These are phyloP conservation scores for Evernia prunastri DNA, from an alignment of 495 filamentous ascomycete species.

Conservation along the genomic window DNA sequence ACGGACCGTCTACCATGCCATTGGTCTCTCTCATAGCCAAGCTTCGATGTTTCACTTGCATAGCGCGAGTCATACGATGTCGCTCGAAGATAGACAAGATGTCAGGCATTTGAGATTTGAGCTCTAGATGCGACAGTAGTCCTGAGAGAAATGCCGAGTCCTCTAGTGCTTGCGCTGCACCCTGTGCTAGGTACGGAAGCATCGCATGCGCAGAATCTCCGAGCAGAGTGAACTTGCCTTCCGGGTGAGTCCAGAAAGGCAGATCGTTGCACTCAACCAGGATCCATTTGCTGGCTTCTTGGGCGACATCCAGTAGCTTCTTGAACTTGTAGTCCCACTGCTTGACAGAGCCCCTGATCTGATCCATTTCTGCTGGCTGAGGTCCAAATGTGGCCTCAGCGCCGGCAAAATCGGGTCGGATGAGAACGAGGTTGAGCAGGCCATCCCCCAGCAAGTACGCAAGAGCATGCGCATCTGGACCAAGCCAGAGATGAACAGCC, in stretches of 20 bases:
- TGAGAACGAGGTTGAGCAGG: conserved; percentile 53
- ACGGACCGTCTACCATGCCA: conserved; percentile 46
- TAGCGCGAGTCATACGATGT: conserved; percentile 43
- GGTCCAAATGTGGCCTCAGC: conserved; percentile 48
- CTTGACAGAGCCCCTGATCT: conserved; percentile 55
- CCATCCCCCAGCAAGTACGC: conserved; percentile 48
- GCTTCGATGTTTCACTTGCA: conserved; percentile 43
- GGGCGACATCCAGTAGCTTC: conserved; percentile 44
- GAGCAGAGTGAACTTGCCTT: conserved; percentile 50
- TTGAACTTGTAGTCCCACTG: conserved; percentile 46
- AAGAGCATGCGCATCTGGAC: conserved; percentile 47
- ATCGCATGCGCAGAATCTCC: conserved; percentile 65
- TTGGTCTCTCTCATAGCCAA: conserved; percentile 43
- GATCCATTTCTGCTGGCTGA: conserved; percentile 50
- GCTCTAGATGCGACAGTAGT: conserved; percentile 36
- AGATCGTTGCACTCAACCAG: conserved; percentile 25
- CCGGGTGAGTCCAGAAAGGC: conserved; percentile 41
- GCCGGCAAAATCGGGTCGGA: conserved; percentile 55
- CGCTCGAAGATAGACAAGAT: conserved; percentile 42
- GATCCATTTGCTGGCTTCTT: conserved; percentile 49
- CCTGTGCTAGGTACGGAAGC: conserved; percentile 51
- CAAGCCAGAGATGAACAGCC: conserved; percentile 33
- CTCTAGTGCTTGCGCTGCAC: conserved; percentile 46
- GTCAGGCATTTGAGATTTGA: conserved; percentile 33
- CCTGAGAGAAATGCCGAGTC: conserved; percentile 46